phyloP scores from a whole-genome alignment of 805 yeast genomes.

The Sugiyamaella valdiviana region DNA sequence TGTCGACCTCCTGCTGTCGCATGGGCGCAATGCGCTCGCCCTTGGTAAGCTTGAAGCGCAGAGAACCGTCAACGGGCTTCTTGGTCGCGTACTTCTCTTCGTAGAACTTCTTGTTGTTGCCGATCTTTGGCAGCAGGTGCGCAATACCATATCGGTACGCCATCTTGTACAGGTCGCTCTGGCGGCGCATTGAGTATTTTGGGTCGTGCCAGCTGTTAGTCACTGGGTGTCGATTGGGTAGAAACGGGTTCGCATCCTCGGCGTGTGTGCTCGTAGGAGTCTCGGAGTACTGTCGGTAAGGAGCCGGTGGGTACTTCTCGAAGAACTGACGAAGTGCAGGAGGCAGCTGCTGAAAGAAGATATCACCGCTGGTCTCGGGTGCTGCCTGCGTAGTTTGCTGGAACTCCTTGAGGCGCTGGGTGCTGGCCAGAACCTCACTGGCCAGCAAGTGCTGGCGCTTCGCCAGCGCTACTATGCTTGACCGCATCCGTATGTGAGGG shows the following conservation, averaged over 20 bases:
- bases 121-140: conserved; percentile 64
- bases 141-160: conserved; percentile 77
- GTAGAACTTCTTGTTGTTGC: conserved; percentile 60
- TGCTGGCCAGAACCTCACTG: conserved; percentile 23
- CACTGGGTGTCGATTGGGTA: conserved; percentile 76
- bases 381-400: conserved; percentile 1
- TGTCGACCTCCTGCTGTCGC: conserved; percentile 54
- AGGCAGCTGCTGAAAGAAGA: conserved; percentile 57
- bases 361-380: conserved; percentile 5
- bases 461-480: conserved; percentile 1
- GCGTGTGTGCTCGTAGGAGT: conserved; percentile 62
- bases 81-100: conserved; percentile 68
- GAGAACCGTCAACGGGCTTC: conserved; percentile 68
- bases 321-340: conserved; percentile 65
- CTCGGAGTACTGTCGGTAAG: conserved; percentile 58
- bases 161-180: conserved; percentile 73
- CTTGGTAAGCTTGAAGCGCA: conserved; percentile 71
- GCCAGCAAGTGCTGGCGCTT: conserved; percentile 26
- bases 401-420: conserved; percentile 7
- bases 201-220: conserved; percentile 76
- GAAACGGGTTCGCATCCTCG: conserved; percentile 74
- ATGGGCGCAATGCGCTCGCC: conserved; percentile 59
- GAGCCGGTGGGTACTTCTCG: conserved; percentile 76
- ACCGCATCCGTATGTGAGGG: not conserved
- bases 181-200: conserved; percentile 70